phyloP scores from a whole-genome alignment of 495 filamentous ascomycete species.

The Trichoderma gamsii region DNA sequence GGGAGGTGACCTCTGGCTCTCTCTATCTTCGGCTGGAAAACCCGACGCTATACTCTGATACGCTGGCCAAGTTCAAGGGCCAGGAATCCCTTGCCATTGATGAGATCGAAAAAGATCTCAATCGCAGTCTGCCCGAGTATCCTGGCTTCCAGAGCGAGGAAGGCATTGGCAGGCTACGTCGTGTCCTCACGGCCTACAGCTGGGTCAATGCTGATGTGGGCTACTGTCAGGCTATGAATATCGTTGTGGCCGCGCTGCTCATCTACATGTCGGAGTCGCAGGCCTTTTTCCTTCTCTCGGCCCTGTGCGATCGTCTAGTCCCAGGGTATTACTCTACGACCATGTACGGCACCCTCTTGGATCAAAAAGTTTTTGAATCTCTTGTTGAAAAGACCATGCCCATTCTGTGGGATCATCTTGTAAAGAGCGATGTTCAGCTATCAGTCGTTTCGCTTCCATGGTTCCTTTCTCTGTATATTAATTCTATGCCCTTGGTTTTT shows the following conservation, averaged over 20 bases:
- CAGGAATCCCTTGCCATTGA: conserved; percentile 89
- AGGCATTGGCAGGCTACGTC: conserved; percentile 80
- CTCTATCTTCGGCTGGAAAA: conserved; percentile 80
- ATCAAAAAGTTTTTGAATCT: conserved; percentile 95
- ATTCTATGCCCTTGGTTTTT: conserved; percentile 97
- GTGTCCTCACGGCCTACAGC: conserved; percentile 92
- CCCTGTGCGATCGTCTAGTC: conserved; percentile 85
- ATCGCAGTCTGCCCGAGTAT: conserved; percentile 92
- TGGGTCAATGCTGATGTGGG: conserved; percentile 93
- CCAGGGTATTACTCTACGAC: conserved; percentile 97
- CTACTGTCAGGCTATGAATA: conserved; percentile 99
- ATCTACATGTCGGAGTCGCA: conserved; percentile 98
- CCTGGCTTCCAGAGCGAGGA: conserved; percentile 95
- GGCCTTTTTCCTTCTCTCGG: conserved; percentile 89
- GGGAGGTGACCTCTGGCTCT: conserved; percentile 90
- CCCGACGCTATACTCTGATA: conserved; percentile 76
- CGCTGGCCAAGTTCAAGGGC: conserved; percentile 72
- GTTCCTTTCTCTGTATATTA: conserved; percentile 98
- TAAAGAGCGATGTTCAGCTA: conserved; percentile 93
- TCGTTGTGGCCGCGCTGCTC: conserved; percentile 88
- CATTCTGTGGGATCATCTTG: conserved; percentile 93
- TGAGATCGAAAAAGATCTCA: conserved; percentile 97
- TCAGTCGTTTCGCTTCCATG: conserved; percentile 96
- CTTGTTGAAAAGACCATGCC: conserved; percentile 98
- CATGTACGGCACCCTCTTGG: conserved; percentile 96